phyloP scores from a whole-genome alignment of 2,329 filamentous ascomycete genomes.

The Nemania sp. region DNA sequence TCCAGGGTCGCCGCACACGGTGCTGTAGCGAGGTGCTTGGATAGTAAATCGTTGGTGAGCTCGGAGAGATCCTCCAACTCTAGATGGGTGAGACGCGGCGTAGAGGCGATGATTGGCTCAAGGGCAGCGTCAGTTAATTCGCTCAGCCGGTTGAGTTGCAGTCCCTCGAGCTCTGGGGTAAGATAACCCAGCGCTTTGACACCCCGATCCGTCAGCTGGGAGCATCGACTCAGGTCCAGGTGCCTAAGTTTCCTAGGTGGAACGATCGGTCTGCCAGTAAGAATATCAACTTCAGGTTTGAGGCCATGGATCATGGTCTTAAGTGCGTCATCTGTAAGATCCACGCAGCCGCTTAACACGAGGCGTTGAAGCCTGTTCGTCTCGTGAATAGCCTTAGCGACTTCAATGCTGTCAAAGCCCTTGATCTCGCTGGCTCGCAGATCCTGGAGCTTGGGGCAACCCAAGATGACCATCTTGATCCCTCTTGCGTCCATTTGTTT shows the following conservation, averaged over 20 bases:
- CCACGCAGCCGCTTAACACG: constrained; percentile 77
- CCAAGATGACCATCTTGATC: constrained; percentile 71
- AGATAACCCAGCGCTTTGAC: constrained; percentile 73
- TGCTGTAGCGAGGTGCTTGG: constrained; percentile 73
- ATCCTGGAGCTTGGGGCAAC: constrained; percentile 75
- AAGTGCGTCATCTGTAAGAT: constrained; percentile 76
- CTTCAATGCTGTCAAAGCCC: constrained; percentile 74
- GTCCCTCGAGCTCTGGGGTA: constrained; percentile 77
- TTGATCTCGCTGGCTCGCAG: constrained; percentile 80
- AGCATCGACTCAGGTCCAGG: constrained; percentile 82
- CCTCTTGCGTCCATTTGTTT: constrained; percentile 80
- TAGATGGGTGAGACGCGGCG: constrained; percentile 79
- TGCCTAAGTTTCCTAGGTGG: constrained; percentile 79
- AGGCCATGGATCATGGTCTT: constrained; percentile 74
- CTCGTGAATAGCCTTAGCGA: constrained; percentile 76
- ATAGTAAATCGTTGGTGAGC: constrained; percentile 75
- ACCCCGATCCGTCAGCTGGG: constrained; percentile 71
- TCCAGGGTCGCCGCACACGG: constrained; percentile 73
- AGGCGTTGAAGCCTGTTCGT: constrained; percentile 84
- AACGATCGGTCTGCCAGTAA: constrained; percentile 77
- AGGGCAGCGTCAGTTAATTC: constrained; percentile 75
- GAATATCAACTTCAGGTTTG: constrained; percentile 77
- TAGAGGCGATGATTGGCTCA: constrained; percentile 71
- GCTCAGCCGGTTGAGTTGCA: constrained; percentile 81
- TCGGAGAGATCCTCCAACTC: constrained; percentile 85